Evolutionary conservation across 208 protist genomes (phyloP).

Genomic region (Kentomonas sorsogonicus): DNA sequence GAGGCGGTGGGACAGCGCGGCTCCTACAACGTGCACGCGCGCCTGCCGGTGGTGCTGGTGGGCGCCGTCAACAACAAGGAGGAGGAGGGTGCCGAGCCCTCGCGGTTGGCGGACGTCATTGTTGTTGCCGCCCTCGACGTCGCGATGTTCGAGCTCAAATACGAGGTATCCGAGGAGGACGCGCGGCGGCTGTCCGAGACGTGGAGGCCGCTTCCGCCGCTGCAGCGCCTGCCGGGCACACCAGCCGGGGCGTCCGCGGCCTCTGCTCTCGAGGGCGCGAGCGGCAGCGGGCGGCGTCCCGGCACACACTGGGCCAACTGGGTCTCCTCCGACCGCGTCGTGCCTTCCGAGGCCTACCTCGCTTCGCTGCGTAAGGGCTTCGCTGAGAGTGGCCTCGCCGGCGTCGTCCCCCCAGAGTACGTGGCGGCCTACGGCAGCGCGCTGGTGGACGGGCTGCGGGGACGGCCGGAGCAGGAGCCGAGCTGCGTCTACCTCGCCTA

Average conservation of each 20-base stretch:
- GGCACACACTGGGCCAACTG: constrained; percentile 49
- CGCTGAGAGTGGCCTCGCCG: neutral
- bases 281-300: constrained; percentile 27
- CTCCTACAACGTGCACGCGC: constrained; percentile 34
- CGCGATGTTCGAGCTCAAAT: constrained; percentile 3
- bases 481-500: constrained; percentile 44
- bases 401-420: constrained; percentile 6
- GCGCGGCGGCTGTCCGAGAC: neutral
- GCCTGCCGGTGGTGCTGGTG: constrained; percentile 19
- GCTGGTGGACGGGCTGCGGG: neutral
- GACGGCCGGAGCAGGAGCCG: constrained; percentile 11
- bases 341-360: constrained; percentile 21
- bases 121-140: constrained; percentile 16
- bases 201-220: constrained; percentile 13
- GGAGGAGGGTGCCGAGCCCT: neutral
- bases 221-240: neutral
- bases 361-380: neutral
- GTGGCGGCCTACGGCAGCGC: constrained; percentile 6
- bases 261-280: neutral
- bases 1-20: constrained; percentile 25
- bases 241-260: neutral
- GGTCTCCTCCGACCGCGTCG: constrained; percentile 18
- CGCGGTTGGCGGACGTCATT: neutral
- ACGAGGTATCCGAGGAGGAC: constrained; percentile 5
- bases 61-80: too few species aligned